phyloP scores from a whole-genome alignment of 2,329 filamentous ascomycete species.

The Trichoderma aggressivum region DNA sequence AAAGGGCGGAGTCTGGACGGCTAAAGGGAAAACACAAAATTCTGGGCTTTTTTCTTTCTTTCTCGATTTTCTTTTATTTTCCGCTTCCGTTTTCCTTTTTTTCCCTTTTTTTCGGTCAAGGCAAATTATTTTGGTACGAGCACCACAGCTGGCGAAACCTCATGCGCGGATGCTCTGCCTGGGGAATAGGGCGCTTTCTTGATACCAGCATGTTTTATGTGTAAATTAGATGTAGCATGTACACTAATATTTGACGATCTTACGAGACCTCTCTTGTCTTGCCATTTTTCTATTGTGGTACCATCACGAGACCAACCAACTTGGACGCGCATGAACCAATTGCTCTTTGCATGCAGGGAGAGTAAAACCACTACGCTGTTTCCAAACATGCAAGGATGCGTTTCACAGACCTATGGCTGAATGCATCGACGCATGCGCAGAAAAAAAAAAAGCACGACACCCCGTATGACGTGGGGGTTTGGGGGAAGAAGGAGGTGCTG shows the following conservation, averaged over 20 bases:
- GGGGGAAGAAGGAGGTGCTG: not conserved
- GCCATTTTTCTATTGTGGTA: not conserved
- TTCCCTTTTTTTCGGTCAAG: not conserved
- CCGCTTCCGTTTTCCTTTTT: not conserved
- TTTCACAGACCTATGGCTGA: not conserved
- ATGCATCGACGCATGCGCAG: not conserved
- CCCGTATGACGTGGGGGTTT: constrained; percentile 6
- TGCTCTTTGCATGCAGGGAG: not conserved
- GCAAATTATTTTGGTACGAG: constrained; percentile 1
- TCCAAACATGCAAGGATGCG: not conserved
- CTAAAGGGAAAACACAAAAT: not conserved
- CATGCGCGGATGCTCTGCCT: not conserved
- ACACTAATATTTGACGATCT: constrained; percentile 9
- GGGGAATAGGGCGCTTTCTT: constrained; percentile 4
- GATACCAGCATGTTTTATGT: constrained; percentile 13
- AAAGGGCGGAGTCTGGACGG: constrained; percentile 6
- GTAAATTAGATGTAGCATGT: constrained; percentile 17
- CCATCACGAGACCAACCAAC: not conserved
- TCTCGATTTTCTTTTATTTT: not conserved
- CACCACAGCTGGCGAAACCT: not conserved
- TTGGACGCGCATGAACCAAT: not conserved
- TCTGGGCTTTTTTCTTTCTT: not conserved
- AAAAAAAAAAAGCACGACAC: not conserved
- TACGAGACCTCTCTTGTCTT: not conserved
- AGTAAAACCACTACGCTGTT: not conserved